Base-by-base conservation (phyloP, 108 stramenopile genomes). In the Schizochytrium sp. region DNA sequence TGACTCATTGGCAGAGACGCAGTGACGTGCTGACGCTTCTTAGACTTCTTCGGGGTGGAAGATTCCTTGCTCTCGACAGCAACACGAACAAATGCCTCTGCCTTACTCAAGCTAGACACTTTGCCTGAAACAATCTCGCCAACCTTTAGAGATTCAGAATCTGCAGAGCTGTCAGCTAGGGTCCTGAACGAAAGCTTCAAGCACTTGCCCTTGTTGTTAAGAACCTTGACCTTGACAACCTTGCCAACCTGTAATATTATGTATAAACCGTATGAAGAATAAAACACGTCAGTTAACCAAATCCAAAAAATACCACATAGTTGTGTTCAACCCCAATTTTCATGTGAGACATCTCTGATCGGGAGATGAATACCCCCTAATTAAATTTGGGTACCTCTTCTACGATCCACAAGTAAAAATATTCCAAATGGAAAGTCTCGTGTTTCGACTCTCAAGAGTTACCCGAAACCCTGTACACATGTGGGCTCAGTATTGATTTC, bases 201-300 rank as follows among this genome's bases (percentile, higher is more conserved):
- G 2, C 64, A 69, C 28, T 3, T 69, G 64, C 64, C 28, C 19
- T 38, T 7, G 64, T 69, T 69, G 64, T 44, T 12, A 0, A 69
- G 64, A 10, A 69, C 64, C 64, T 69, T 69, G 64, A 69, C 64
- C 3, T 69, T 69, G 64, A 69, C 64, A 38, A 69, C 64, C 64
- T 69, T 69, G 64, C 64, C 64, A 15, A 69, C 64, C 64, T 69
- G 64, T 69, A 13, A 10, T 38, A 69, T 69, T n/a, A 60, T 60
- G 28, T n/a, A 60, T 60, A n/a, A 60, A 60, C 59, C 17, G 28
- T 60, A 60, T n/a, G 59, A 1, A n/a, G 28, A n/a, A 2, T n/a
- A n/a, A 17, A n/a, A 17, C 28, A 0, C 59, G 59, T 60, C 59
- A 60, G 28, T 28, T 28, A 28, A 28, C 28, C 28, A 28, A 28